Evolutionary conservation across 805 yeast genomes (phyloP).

Genomic region (Saturnispora sanitii): DNA sequence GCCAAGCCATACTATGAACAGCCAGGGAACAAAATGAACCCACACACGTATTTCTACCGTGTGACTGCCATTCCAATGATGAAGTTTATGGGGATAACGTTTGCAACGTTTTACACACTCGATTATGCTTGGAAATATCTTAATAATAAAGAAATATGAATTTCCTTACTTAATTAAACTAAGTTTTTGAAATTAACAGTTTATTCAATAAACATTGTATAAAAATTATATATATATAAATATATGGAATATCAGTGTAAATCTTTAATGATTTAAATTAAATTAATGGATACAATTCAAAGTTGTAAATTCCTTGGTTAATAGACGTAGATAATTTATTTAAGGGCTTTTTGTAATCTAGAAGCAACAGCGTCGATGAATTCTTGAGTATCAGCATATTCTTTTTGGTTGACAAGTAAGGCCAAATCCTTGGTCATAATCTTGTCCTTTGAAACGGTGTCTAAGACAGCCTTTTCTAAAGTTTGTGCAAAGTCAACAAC

Average conservation of each 20-base stretch:
- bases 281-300: background rate
- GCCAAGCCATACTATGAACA: slow-evolving; percentile 12
- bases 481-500: slow-evolving; percentile 56
- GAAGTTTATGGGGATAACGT: slow-evolving; percentile 35
- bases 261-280: background rate
- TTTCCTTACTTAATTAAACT: background rate
- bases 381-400: slow-evolving; percentile 66
- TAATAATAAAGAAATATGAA: background rate
- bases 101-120: slow-evolving; percentile 38
- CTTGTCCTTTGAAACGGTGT: slow-evolving; percentile 64
- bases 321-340: slow-evolving; percentile 1
- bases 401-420: slow-evolving; percentile 45
- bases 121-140: slow-evolving; percentile 30
- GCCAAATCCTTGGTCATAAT: slow-evolving; percentile 81
- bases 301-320: background rate
- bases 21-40: slow-evolving; percentile 16
- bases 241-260: background rate
- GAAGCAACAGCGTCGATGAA: slow-evolving; percentile 70
- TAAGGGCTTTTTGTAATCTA: slow-evolving; percentile 21
- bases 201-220: slow-evolving; percentile 5
- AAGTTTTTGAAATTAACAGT: background rate
- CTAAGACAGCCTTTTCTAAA: slow-evolving; percentile 58
- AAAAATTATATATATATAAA: background rate
- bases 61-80: slow-evolving; percentile 37
- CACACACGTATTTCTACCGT: slow-evolving; percentile 33